These are phyloP conservation scores for Gonapodya sp. DNA, from an alignment of 192 early-diverging fungal genomes.

Conservation along the genomic window DNA sequence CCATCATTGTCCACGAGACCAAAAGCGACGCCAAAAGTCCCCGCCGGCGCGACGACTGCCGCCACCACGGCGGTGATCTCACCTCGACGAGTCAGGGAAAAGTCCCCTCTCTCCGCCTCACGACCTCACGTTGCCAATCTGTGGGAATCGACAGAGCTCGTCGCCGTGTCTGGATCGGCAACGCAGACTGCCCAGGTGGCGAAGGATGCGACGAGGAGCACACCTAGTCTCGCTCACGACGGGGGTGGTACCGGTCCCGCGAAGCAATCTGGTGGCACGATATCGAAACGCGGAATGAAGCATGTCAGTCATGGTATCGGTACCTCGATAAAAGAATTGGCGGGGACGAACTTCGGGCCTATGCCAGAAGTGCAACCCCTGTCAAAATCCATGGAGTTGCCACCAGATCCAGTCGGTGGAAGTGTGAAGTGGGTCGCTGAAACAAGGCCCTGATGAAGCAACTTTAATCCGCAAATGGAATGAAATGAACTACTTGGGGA, in stretches of 20 bases:
- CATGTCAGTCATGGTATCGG: background rate
- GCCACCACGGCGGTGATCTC: background rate
- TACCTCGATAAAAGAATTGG: background rate
- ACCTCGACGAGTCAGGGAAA: background rate
- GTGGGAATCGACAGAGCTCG: background rate
- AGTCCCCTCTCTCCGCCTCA: background rate
- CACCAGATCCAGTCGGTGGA: no score
- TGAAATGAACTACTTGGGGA: no score
- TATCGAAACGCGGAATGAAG: background rate
- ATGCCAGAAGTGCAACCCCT: background rate
- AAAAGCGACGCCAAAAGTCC: background rate
- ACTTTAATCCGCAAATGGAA: no score
- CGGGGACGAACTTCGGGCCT: background rate
- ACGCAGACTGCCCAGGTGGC: no score
- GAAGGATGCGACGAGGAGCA: background rate
- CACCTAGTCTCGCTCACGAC: background rate
- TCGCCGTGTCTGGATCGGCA: background rate
- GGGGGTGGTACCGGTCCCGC: background rate
- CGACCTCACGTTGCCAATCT: background rate
- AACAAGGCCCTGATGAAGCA: no score
- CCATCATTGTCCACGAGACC: background rate
- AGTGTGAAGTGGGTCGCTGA: no score
- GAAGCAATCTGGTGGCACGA: background rate
- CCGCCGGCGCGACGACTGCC: no score
- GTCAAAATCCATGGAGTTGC: no score